phyloP scores from a whole-genome alignment of 306 rosid species.

The Coriaria nepalensis region DNA sequence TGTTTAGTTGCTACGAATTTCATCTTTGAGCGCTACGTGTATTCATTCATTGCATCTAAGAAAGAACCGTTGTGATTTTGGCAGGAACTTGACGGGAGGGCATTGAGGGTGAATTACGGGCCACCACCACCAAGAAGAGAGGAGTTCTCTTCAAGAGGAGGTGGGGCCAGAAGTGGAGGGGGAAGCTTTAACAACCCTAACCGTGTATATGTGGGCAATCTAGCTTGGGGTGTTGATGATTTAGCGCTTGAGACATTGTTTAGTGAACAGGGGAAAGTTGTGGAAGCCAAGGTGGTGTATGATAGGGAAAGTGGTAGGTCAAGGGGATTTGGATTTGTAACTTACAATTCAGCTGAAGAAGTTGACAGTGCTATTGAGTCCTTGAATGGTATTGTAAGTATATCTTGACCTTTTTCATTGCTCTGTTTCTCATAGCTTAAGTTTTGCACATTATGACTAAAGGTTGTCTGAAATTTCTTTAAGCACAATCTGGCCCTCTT shows the following conservation, averaged over 20 bases:
- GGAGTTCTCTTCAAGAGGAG: constrained; percentile 25
- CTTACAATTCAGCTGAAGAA: constrained; percentile 51
- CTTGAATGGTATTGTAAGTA: constrained; percentile 77
- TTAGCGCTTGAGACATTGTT: constrained; percentile 60
- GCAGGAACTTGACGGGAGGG: constrained; percentile 72
- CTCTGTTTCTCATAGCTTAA: too few relatives aligned
- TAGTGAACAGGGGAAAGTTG: constrained; percentile 58
- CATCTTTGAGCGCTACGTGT: background rate
- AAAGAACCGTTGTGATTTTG: constrained; percentile 1
- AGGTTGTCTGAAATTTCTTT: too few relatives aligned
- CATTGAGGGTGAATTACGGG: constrained; percentile 73
- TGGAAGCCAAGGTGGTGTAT: constrained; percentile 82
- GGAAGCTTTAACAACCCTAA: constrained; percentile 21
- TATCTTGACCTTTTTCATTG: background rate
- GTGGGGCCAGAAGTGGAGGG: constrained; percentile 10
- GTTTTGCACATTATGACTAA: too few relatives aligned
- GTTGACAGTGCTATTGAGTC: constrained; percentile 60
- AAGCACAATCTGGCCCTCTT: too few relatives aligned
- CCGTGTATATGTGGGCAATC: constrained; percentile 80
- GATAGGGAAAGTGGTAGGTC: constrained; percentile 95
- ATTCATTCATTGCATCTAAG: constrained; percentile 10
- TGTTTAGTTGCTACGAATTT: background rate
- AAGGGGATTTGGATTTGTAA: constrained; percentile 91
- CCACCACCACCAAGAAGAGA: constrained; percentile 61
- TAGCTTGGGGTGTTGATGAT: constrained; percentile 92